A percentile compares a stretch with the other conserved stretches of the same genome.
These are phyloP conservation scores for Talaromyces wortmannii DNA, from an alignment of 495 filamentous ascomycete genomes.

Conservation along the genomic window DNA sequence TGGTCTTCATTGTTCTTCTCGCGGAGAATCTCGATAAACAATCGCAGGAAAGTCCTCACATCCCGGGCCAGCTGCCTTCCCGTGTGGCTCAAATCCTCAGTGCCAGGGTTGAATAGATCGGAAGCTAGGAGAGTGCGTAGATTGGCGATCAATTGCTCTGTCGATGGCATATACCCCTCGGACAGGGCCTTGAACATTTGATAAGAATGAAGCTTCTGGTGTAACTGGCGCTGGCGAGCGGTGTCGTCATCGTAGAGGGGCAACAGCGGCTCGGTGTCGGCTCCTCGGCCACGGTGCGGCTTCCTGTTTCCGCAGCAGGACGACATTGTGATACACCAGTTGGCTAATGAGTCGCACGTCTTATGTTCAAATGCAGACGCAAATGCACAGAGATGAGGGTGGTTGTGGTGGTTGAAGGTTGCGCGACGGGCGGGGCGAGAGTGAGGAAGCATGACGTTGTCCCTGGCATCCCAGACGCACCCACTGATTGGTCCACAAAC, in stretches of 20 bases:
- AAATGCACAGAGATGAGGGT: neutral
- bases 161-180: constrained; percentile 88
- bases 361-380: no score
- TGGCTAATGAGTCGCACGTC: no score
- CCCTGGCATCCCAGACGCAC: neutral
- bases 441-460: neutral
- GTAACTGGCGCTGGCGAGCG: constrained; percentile 62
- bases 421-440: neutral
- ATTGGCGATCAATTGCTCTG: constrained; percentile 75
- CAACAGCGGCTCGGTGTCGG: constrained; percentile 70
- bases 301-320: constrained; percentile 46
- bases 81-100: constrained; percentile 67
- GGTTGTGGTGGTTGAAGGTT: neutral
- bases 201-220: constrained; percentile 84
- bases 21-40: constrained; percentile 69
- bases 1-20: constrained; percentile 82
- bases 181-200: constrained; percentile 81
- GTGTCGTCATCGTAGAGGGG: constrained; percentile 84
- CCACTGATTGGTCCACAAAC: neutral
- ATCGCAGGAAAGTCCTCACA: constrained; percentile 59
- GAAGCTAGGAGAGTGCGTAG: constrained; percentile 72
- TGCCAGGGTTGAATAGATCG: constrained; percentile 70
- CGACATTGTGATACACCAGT: constrained; percentile 28
- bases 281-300: constrained; percentile 13
- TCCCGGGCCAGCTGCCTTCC: constrained; percentile 69